Base-by-base conservation (phyloP, 106 monocot genomes). In the Dioscorea alata region DNA sequence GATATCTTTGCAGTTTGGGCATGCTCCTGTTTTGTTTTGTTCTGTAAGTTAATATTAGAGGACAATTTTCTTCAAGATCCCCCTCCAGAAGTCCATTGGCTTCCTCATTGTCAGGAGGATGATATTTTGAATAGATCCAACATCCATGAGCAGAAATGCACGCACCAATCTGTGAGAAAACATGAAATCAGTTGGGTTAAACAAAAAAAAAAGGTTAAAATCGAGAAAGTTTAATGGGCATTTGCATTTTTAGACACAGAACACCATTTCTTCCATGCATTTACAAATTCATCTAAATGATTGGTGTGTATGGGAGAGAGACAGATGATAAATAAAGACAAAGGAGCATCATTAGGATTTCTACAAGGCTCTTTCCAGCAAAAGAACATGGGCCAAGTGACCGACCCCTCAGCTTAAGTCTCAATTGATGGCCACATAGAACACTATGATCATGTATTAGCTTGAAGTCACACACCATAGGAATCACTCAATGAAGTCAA, bases 121-220 rank as follows among this genome's bases (percentile, higher is more conserved):
- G 4, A 42, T 51, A 61, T 61, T 64, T 76, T 13, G 60, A 61
- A 49, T 57, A 74, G 33, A 22, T 71, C 85, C 85, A 85, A 54
- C 85, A 85, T 13, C 81, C 85, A 78, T 71, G 64, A 65, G 74
- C 85, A 64, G 85, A 85, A 18, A 84, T 51, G 13, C 73, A 52
- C 0, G 76, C 69, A 15, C 65, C 81, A 81, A 81, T 63, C 80
- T 81, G 63, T 20, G 54, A 12, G 5, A 13, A 33, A 4, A 31
- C 23, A 28, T 64, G 33, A 28, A 64, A 50, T 49, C 28, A 69
- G 53, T 76, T 22, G 49, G 70, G 58, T 70, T n/a, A n/a, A n/a
- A n/a, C n/a, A n/a, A n/a, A n/a, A 42, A 42, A 42, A 78, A 28
- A 60, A 48, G 50, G 79, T 84, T 82, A 25, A 78, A 85, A 15